Base-by-base conservation (phyloP, 2,329 filamentous ascomycete species). In the Sphaerulina populicola region DNA sequence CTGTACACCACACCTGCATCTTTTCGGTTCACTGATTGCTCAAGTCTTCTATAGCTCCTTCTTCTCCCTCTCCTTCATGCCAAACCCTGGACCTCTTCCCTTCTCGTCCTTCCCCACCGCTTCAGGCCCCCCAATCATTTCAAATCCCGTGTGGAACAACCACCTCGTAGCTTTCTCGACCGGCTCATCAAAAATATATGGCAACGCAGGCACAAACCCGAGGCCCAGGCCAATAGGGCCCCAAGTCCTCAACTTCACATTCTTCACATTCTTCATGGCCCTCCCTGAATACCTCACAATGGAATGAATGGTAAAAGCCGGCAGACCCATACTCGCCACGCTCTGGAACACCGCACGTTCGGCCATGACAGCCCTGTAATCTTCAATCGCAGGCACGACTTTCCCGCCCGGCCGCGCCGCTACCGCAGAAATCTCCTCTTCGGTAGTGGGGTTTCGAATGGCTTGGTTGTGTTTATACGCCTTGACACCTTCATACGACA, bases 401-500 rank as follows among this genome's bases (percentile, higher is more conserved):
- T 47, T 49, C 15, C 50, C 55, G 14, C 53, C 56, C 12, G 55
- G 48, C n/a, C 49, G 35, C 6, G 45, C 41, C n/a, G 53, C 55
- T 2, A 54, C 55, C 21, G 49, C 53, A 4, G 46, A 40, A 11
- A 49, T 56, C 30, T 80, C 74, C 46, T 61, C 61, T 27, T 53
- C 60, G 10, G 83, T 66, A 8, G 82, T 75, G 0, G 88, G 88
- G 60, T 90, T 79, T 18, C 89, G 70, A 0, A 81, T 76, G 36
- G 79, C 78, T 69, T 93, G 86, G 66, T 98, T 97, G 51, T 86
- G 81, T 68, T 86, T 79, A 68, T 96, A 97, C 6, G 91, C 85
- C 67, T 96, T 95, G 75, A 95, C 97, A 5, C 93, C 91, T 69
- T 98, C 93, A 66, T 96, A 84, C 31, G 79, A 77, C 43, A 97